Percentiles rank a stretch among this genome's conserved stretches.
These are phyloP conservation scores for Bipolaris oryzae DNA, from an alignment of 2,329 filamentous ascomycete genomes.

Conservation along the genomic window DNA sequence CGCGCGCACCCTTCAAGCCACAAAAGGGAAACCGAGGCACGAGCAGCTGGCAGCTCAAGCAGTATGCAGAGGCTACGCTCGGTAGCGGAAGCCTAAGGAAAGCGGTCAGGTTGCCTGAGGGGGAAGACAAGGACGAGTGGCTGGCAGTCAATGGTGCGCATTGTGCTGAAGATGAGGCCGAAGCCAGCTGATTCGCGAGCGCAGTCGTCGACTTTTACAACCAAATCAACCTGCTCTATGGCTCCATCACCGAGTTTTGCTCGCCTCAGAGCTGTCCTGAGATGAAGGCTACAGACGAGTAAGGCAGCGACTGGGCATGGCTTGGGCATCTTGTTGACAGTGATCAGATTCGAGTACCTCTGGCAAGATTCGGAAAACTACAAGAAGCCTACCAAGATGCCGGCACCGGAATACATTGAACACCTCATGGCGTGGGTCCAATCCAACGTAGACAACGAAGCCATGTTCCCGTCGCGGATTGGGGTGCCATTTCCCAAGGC, in stretches of 20 bases:
- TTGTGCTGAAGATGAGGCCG: not conserved
- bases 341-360: constrained; percentile 86
- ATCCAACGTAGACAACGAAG: constrained; percentile 91
- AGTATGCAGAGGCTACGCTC: constrained; percentile 96
- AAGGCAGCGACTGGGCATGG: constrained; percentile 22
- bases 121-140: constrained; percentile 98
- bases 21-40: constrained; percentile 84
- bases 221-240: constrained; percentile 98
- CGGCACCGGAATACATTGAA: constrained; percentile 95
- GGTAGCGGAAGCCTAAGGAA: constrained; percentile 94
- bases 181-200: constrained; percentile 15
- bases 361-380: constrained; percentile 97
- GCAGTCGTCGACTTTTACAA: constrained; percentile 99
- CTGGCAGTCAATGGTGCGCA: constrained; percentile 88
- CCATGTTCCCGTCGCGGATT: constrained; percentile 92
- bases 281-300: constrained; percentile 99
- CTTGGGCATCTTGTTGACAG: constrained; percentile 8
- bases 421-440: constrained; percentile 98
- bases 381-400: constrained; percentile 97
- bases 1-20: constrained; percentile 88
- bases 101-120: constrained; percentile 94
- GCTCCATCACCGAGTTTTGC: constrained; percentile 98
- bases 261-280: constrained; percentile 96
- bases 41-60: constrained; percentile 89
- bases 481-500: constrained; percentile 92